Base-by-base conservation (phyloP, 2,329 filamentous ascomycete species). In the Microcyclospora pomicola region DNA sequence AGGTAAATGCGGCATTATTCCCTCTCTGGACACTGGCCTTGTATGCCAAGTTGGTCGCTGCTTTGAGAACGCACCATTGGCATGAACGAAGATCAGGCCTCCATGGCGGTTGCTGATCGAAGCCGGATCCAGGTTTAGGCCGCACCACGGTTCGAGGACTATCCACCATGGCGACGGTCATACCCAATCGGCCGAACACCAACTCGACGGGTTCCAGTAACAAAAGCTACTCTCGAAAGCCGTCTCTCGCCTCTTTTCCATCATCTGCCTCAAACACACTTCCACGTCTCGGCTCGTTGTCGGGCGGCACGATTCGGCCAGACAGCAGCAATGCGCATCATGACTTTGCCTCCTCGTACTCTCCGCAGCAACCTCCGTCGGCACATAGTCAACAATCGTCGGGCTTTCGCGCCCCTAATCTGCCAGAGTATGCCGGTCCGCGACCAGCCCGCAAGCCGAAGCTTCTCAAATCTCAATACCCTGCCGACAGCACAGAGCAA, bases 401-500 rank as follows among this genome's bases (percentile, higher is more conserved):
- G 11, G 12, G 19, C 38, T 14, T 15, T 9, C 3, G 2, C 31
- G 11, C 2, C 13, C 31, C 31, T 29, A 10, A 9, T 10, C 15
- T n/a, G 37, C 24, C 31, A 32, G 15, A 19, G 33, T 19, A 36
- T 27, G 27, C 14, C 35, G 13, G 31, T 31, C n/a, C 30, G 30
- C 30, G 30, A 13, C 9, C 15, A 5, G 19, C 19, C 7, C 19
- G 19, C 7, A 24, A 24, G 19, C 19, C 19, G 19, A 24, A 24
- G 19, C 19, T 24, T 40, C 54, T 67, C 42, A 62, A 61, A 40
- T 65, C 66, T 29, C 67, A 70, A 45, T 71, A 70, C 45, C 67
- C 67, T 14, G 51, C 59, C 36, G 56, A 64, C 43, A 59, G 60
- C 35, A 50, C 59, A 39, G 65, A 96, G 59, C 92, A 91, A 53